Conservation (phyloP, 2,329 filamentous ascomycete genomes). For the Lachnellula cervina region DNA sequence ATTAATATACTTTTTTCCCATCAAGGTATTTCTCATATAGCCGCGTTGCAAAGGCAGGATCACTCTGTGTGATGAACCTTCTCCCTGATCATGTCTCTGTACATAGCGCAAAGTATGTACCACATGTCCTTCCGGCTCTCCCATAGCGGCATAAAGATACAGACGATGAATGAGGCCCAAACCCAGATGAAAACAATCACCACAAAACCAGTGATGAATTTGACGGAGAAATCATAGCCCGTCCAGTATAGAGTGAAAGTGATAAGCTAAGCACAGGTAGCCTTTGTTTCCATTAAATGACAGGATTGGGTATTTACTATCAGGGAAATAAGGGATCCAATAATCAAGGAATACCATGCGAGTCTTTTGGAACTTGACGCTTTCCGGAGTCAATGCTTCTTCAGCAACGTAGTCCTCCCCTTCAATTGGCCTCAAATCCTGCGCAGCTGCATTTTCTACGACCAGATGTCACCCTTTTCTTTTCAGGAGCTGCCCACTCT, state of each 20-base stretch:
- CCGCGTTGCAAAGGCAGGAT: background rate
- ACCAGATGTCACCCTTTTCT: background rate
- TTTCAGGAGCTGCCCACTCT: background rate
- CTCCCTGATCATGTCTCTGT: background rate
- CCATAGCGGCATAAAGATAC: slow-evolving; percentile 5
- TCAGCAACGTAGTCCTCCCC: background rate
- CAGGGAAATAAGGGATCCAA: background rate
- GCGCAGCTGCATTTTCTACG: background rate
- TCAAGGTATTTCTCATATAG: background rate
- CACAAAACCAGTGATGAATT: slow-evolving; percentile 6
- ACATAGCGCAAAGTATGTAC: slow-evolving; percentile 4
- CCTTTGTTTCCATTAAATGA: background rate
- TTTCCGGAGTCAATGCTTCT: background rate
- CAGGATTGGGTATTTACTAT: background rate
- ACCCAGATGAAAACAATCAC: slow-evolving; percentile 4
- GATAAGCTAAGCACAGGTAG: background rate
- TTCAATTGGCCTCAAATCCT: background rate
- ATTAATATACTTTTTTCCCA: too few species aligned
- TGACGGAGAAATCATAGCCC: background rate
- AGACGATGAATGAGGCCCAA: slow-evolving; percentile 3
- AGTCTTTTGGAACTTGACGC: background rate
- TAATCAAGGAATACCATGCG: background rate
- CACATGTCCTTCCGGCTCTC: slow-evolving; percentile 5
- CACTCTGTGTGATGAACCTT: background rate
- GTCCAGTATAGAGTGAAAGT: background rate